Evolutionary conservation across 2,329 filamentous ascomycete genomes (phyloP).

Genomic region (Didymella exigua): DNA sequence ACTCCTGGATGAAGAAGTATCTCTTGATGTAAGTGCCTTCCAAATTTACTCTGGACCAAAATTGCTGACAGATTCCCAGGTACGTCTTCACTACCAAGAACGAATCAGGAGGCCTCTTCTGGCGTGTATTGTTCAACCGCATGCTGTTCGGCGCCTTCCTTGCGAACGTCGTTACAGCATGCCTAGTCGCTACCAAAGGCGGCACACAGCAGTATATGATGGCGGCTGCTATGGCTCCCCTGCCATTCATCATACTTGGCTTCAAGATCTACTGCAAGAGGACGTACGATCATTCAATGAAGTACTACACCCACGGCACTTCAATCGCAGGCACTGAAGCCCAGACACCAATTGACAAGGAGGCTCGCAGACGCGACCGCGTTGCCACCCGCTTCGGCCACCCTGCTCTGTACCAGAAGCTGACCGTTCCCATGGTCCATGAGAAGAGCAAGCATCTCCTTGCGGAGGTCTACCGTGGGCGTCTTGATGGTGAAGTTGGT

Average conservation of each 20-base stretch:
- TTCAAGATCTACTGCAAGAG: conserved; percentile 87
- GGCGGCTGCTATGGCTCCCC: conserved; percentile 72
- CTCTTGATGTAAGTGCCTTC: conserved; percentile 68
- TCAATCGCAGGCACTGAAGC: conserved; percentile 57
- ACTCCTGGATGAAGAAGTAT: conserved; percentile 94
- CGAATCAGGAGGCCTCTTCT: conserved; percentile 91
- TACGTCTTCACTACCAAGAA: conserved; percentile 96
- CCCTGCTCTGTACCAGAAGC: conserved; percentile 83
- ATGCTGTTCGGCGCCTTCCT: conserved; percentile 81
- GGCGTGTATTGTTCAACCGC: conserved; percentile 92
- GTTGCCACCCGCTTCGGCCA: conserved; percentile 81
- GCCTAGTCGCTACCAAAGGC: conserved; percentile 75
- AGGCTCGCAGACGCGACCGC: conserved; percentile 63
- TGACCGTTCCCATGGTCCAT: conserved; percentile 95
- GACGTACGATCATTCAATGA: conserved; percentile 77
- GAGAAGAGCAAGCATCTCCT: conserved; percentile 86
- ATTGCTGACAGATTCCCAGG: conserved; percentile 26
- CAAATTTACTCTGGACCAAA: neutral
- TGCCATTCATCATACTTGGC: conserved; percentile 75
- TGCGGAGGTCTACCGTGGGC: conserved; percentile 82
- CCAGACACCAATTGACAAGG: conserved; percentile 49
- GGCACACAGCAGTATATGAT: conserved; percentile 52
- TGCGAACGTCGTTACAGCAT: conserved; percentile 76
- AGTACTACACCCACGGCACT: conserved; percentile 76
- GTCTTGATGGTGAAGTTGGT: conserved; percentile 66